These are phyloP conservation scores for Malus sieversii DNA, from an alignment of 306 rosid genomes.

Conservation along the genomic window DNA sequence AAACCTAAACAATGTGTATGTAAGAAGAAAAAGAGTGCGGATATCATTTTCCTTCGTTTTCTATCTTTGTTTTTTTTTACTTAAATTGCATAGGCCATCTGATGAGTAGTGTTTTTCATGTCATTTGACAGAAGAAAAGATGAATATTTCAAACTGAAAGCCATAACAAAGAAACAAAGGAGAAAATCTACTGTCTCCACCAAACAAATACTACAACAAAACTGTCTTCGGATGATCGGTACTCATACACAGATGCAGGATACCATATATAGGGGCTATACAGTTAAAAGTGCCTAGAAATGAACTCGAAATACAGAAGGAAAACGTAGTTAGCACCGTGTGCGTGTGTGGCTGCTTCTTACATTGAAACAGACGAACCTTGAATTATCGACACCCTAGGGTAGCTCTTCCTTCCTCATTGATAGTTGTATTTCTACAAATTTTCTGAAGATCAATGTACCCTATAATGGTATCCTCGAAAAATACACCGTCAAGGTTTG, in stretches of 20 bases:
- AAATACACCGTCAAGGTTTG: slow-evolving; percentile 59
- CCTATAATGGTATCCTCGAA: slow-evolving; percentile 96
- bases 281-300: background rate
- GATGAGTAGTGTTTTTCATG: too few relatives aligned
- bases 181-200: background rate
- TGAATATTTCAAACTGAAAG: background rate
- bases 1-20: too few relatives aligned
- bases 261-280: background rate
- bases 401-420: slow-evolving; percentile 57
- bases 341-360: background rate
- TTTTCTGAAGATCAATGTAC: slow-evolving; percentile 85
- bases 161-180: slow-evolving; percentile 2
- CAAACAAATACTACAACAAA: background rate
- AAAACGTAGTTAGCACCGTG: background rate
- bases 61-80: background rate
- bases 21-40: background rate
- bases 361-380: background rate
- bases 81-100: background rate
- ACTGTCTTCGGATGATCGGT: background rate
- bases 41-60: background rate
- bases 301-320: background rate
- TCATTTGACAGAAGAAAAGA: background rate
- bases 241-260: background rate
- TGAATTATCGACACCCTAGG: slow-evolving; percentile 60
- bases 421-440: slow-evolving; percentile 59